Evolutionary conservation across 495 filamentous ascomycete species (phyloP).

Genomic region (Aspergillus sclerotiicarbonarius): DNA sequence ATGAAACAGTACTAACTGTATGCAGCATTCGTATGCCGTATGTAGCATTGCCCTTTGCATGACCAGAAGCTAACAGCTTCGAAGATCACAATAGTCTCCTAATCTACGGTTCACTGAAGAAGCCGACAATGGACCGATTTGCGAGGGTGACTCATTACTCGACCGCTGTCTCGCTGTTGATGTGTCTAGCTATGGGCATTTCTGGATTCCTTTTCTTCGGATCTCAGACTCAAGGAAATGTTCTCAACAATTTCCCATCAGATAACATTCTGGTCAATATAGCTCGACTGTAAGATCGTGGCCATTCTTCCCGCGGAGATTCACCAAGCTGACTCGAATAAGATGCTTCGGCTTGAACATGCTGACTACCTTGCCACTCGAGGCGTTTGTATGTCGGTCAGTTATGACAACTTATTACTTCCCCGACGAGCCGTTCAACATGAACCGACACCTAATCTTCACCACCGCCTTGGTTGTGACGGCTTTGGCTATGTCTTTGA

Average conservation of each 20-base stretch:
- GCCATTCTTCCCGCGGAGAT: not conserved
- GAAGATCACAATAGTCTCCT: slow-evolving; percentile 91
- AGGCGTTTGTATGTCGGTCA: slow-evolving; percentile 95
- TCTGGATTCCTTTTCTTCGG: slow-evolving; percentile 91
- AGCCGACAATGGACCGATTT: slow-evolving; percentile 92
- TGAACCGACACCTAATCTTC: slow-evolving; percentile 81
- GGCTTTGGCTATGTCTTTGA: slow-evolving; percentile 71
- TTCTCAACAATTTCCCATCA: slow-evolving; percentile 93
- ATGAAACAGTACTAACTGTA: slow-evolving; percentile 29
- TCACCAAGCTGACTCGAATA: slow-evolving; percentile 19
- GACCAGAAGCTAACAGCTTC: slow-evolving; percentile 6
- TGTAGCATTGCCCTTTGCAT: slow-evolving; percentile 21
- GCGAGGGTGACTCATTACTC: slow-evolving; percentile 87
- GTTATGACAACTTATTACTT: slow-evolving; percentile 96
- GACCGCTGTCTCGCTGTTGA: slow-evolving; percentile 81
- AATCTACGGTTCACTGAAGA: slow-evolving; percentile 94
- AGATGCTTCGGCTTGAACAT: slow-evolving; percentile 94
- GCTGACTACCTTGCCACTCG: slow-evolving; percentile 93
- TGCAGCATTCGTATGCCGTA: slow-evolving; percentile 82
- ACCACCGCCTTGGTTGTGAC: slow-evolving; percentile 74
- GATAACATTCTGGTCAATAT: slow-evolving; percentile 91
- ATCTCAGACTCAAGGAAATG: slow-evolving; percentile 86
- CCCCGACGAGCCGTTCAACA: slow-evolving; percentile 73
- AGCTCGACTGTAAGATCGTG: slow-evolving; percentile 65
- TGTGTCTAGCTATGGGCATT: slow-evolving; percentile 85